A percentile compares a stretch with the other conserved stretches of the same genome.
phyloP scores from a whole-genome alignment of 257 asterid genomes.

The Solanum microdontum region DNA sequence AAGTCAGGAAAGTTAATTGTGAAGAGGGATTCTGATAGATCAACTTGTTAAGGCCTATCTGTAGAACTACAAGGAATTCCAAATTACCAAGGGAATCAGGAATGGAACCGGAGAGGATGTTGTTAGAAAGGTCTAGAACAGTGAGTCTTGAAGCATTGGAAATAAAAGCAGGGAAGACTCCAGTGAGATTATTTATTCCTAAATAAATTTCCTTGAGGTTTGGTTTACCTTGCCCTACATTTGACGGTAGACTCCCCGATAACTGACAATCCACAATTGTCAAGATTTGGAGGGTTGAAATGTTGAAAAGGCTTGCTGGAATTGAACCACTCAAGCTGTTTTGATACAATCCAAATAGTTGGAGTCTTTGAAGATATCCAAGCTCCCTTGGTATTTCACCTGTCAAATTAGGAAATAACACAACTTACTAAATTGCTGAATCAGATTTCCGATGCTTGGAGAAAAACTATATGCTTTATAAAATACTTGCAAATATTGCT shows the following conservation, averaged over 20 bases:
- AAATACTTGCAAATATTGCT: neutral
- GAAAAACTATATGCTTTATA: neutral
- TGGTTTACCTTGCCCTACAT: neutral
- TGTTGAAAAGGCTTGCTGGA: slow-evolving; percentile 7
- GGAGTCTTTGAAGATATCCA: neutral
- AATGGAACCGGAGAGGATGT: slow-evolving; percentile 18
- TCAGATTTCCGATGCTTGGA: neutral
- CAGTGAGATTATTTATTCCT: neutral
- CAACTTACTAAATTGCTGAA: neutral
- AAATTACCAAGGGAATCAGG: slow-evolving; percentile 24
- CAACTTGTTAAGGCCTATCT: neutral
- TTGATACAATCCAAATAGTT: neutral
- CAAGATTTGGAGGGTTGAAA: neutral
- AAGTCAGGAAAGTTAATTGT: neutral
- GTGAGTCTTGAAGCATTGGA: slow-evolving; percentile 8
- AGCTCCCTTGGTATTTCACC: slow-evolving; percentile 11
- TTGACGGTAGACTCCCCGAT: neutral
- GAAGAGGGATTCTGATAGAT: neutral
- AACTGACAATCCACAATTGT: neutral
- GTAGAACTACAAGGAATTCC: slow-evolving; percentile 5
- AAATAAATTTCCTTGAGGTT: neutral
- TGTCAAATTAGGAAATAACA: neutral
- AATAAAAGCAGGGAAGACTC: slow-evolving; percentile 15
- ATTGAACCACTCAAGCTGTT: slow-evolving; percentile 2
- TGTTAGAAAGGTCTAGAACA: neutral